phyloP scores from a whole-genome alignment of 805 yeast species.

The Candida pseudoglaebosa region DNA sequence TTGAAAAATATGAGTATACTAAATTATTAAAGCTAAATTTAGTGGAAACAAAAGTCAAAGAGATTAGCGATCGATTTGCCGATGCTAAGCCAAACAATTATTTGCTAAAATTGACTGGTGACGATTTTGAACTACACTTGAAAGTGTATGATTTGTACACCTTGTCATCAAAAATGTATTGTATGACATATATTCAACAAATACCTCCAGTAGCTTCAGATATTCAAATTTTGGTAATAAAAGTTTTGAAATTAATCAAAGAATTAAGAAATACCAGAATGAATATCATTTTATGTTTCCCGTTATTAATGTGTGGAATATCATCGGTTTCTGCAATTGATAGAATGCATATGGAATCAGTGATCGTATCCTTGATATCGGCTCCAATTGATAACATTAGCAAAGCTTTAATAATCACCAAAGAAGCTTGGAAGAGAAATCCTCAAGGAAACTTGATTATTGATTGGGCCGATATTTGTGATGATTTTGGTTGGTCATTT shows the following conservation, averaged over 20 bases:
- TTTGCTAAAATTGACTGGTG: slow-evolving; percentile 9
- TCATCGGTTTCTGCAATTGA: slow-evolving; percentile 19
- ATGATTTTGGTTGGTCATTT: slow-evolving; percentile 22
- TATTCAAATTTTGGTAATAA: slow-evolving; percentile 10
- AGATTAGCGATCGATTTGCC: slow-evolving; percentile 1
- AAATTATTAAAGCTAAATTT: not conserved
- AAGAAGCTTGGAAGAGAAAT: slow-evolving; percentile 19
- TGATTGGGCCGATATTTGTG: slow-evolving; percentile 25
- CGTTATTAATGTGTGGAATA: slow-evolving; percentile 22
- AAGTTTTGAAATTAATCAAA: slow-evolving; percentile 12
- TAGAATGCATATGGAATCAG: slow-evolving; percentile 13
- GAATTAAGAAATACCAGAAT: slow-evolving; percentile 13
- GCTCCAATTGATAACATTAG: slow-evolving; percentile 15
- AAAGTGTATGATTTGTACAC: slow-evolving; percentile 14
- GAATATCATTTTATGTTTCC: slow-evolving; percentile 16
- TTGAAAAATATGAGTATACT: slow-evolving; percentile 6
- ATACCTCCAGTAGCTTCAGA: slow-evolving; percentile 12
- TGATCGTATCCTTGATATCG: slow-evolving; percentile 11
- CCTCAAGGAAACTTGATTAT: slow-evolving; percentile 12
- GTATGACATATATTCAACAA: slow-evolving; percentile 12
- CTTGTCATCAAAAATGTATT: slow-evolving; percentile 13
- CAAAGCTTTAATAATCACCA: slow-evolving; percentile 13
- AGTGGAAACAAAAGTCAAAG: not conserved
- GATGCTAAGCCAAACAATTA: slow-evolving; percentile 10
- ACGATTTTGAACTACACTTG: slow-evolving; percentile 11